Percentiles rank a stretch among this genome's conserved stretches.
Evolutionary conservation across 805 yeast species (phyloP).

Genomic region (Wickerhamiella nectarea): DNA sequence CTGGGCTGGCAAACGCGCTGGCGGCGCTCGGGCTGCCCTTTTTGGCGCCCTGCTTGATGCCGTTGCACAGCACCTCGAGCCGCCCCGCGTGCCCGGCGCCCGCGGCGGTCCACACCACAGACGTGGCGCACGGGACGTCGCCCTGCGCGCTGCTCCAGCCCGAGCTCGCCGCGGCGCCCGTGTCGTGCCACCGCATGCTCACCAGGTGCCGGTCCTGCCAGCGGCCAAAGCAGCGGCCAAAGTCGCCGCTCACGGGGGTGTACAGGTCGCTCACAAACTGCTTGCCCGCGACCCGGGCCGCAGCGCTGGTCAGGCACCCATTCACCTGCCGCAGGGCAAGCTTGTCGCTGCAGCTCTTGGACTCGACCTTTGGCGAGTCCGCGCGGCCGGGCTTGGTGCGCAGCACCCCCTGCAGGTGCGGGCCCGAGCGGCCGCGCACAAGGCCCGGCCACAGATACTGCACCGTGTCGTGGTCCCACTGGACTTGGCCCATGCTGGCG

Average conservation of each 20-base stretch:
- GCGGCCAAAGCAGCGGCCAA: slow-evolving; percentile 24
- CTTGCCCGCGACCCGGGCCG: slow-evolving; percentile 11
- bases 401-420: slow-evolving; percentile 39
- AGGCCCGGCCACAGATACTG: neutral
- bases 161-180: neutral
- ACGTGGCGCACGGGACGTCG: slow-evolving; percentile 4
- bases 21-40: neutral
- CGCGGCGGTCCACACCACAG: slow-evolving; percentile 5
- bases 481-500: slow-evolving; percentile 45
- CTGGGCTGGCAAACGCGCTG: neutral
- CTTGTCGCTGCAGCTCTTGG: slow-evolving; percentile 87
- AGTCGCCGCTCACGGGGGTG: slow-evolving; percentile 16
- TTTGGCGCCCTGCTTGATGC: slow-evolving; percentile 18
- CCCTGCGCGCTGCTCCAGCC: slow-evolving; percentile 1
- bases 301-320: slow-evolving; percentile 25
- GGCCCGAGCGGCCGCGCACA: slow-evolving; percentile 8
- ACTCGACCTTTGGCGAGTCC: slow-evolving; percentile 57
- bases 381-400: slow-evolving; percentile 87
- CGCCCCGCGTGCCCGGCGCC: slow-evolving; percentile 12
- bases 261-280: slow-evolving; percentile 2
- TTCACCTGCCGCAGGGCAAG: slow-evolving; percentile 44
- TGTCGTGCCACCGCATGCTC: slow-evolving; percentile 2
- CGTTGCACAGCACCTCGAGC: slow-evolving; percentile 18
- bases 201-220: slow-evolving; percentile 10
- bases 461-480: slow-evolving; percentile 5